Conservation (phyloP, 23 red algal genomes). For the Agarophyton chilense region DNA sequence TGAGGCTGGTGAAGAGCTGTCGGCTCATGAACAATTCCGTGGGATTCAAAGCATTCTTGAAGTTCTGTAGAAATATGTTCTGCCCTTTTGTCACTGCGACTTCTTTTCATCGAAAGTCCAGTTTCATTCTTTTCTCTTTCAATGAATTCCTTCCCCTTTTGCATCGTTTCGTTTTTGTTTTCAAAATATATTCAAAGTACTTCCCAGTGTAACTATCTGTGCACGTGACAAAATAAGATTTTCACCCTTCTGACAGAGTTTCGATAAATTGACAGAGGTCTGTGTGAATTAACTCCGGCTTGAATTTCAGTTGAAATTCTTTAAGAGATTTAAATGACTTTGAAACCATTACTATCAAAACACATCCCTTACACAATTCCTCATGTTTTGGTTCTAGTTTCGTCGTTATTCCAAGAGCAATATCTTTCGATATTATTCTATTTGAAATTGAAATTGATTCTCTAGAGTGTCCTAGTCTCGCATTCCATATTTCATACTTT, state of each 20-base stretch:
- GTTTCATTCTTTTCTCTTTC: background rate
- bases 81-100: background rate
- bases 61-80: conserved; percentile 11
- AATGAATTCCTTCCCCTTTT: background rate
- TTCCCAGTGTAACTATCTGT: background rate
- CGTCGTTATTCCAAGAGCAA: background rate
- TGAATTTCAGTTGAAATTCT: background rate
- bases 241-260: background rate
- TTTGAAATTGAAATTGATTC: background rate
- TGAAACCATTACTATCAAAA: background rate
- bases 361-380: background rate
- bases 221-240: conserved; percentile 32
- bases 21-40: background rate
- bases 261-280: background rate
- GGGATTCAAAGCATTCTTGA: background rate
- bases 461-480: background rate
- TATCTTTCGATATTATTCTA: background rate
- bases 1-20: conserved; percentile 34
- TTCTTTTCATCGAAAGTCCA: background rate
- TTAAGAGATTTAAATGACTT: background rate
- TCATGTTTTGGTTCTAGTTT: background rate
- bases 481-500: background rate
- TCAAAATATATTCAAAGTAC: background rate
- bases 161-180: background rate
- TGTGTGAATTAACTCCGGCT: conserved; percentile 5